Conservation (phyloP, 805 yeast genomes). For the Hanseniaspora guilliermondii region DNA sequence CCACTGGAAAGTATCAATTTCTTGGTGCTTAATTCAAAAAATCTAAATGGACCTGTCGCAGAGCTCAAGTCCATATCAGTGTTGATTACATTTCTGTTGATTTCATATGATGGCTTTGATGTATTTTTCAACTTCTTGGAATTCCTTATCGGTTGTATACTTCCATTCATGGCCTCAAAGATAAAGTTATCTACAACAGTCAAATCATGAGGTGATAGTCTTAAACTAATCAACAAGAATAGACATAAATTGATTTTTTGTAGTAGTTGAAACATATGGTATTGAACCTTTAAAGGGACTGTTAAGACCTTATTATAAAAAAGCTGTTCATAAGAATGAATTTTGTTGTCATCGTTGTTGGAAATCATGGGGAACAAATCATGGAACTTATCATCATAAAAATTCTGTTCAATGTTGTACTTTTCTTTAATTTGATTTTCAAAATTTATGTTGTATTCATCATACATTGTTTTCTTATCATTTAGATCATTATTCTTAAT, state of each 20-base stretch:
- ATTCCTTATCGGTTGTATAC: constrained; percentile 5
- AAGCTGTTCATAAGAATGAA: neutral
- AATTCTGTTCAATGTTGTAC: neutral
- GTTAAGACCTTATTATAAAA: constrained; percentile 13
- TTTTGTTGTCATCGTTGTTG: constrained; percentile 17
- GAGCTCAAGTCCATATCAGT: neutral
- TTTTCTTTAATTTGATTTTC: neutral
- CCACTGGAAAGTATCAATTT: constrained; percentile 10
- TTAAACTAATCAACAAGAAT: constrained; percentile 74
- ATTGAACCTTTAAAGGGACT: constrained; percentile 27
- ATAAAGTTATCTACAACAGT: constrained; percentile 74
- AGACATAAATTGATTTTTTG: constrained; percentile 82
- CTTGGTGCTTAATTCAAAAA: constrained; percentile 6
- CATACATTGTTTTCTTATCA: neutral
- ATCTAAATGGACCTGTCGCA: constrained; percentile 1
- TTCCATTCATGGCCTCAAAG: constrained; percentile 62
- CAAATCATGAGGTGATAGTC: constrained; percentile 76
- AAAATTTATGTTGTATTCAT: neutral
- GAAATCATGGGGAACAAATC: constrained; percentile 18
- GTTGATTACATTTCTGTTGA: neutral
- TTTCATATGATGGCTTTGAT: constrained; percentile 2
- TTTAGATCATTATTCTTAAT: neutral
- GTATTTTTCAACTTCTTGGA: constrained; percentile 7
- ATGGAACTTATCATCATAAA: neutral
- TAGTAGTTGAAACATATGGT: constrained; percentile 37